Percentiles rank a stretch among this genome's conserved stretches.
phyloP scores from a whole-genome alignment of 257 asterid genomes.

The Nicotiana attenuata region DNA sequence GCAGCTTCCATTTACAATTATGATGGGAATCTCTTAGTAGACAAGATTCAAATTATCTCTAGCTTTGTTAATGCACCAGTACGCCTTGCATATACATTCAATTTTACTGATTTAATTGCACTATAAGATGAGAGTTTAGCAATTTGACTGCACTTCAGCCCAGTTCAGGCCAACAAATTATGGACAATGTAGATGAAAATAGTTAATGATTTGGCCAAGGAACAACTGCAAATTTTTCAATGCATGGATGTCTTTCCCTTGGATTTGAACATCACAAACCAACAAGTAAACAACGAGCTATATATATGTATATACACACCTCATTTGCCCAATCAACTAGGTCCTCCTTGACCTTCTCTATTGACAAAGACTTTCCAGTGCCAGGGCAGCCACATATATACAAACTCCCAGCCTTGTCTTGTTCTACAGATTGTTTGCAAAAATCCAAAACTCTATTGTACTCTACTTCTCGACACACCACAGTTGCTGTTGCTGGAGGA shows the following conservation, averaged over 20 bases:
- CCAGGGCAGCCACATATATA: conserved; percentile 95
- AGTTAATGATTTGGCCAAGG: background rate
- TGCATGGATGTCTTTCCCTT: background rate
- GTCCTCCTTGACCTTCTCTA: conserved; percentile 58
- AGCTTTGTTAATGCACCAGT: no score
- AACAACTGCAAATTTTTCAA: background rate
- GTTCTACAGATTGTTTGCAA: conserved; percentile 63
- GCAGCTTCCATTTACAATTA: no score
- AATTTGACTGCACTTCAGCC: no score
- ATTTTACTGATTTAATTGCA: no score
- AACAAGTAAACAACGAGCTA: background rate
- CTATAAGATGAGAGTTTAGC: no score
- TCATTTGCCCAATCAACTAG: conserved; percentile 69
- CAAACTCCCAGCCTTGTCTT: conserved; percentile 76
- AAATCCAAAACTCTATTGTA: conserved; percentile 61
- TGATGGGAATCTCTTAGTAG: no score
- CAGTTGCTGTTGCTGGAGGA: conserved; percentile 25
- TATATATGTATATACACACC: conserved; percentile 36
- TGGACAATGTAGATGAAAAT: no score
- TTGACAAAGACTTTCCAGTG: conserved; percentile 81
- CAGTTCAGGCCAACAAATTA: no score
- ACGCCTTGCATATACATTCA: no score
- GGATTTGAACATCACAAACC: background rate
- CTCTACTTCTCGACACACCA: conserved; percentile 74
- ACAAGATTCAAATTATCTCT: no score